phyloP scores from a whole-genome alignment of 2,329 filamentous ascomycete species.

The Neurospora sp. region DNA sequence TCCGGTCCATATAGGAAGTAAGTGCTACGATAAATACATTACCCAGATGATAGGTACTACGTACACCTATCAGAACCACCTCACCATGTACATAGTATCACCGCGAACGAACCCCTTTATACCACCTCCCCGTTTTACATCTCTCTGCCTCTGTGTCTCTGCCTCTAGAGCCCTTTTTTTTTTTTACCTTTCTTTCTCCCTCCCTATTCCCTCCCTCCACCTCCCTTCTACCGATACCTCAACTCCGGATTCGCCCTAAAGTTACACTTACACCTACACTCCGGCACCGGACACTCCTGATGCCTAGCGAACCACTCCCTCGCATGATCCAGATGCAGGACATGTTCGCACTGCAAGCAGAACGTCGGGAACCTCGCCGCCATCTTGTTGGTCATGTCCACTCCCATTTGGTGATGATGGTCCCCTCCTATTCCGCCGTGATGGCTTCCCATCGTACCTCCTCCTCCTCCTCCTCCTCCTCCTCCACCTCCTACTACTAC shows the following conservation, averaged over 20 bases:
- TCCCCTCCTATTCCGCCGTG: not conserved
- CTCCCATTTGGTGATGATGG: not conserved
- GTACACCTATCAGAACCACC: not conserved
- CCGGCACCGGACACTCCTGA: slow-evolving; percentile 57
- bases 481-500: slow-evolving; percentile 26
- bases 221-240: slow-evolving; percentile 33
- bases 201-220: slow-evolving; percentile 4
- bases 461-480: slow-evolving; percentile 35
- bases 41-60: not conserved
- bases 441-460: not conserved
- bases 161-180: not conserved
- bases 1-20: not conserved
- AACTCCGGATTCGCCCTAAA: slow-evolving; percentile 51
- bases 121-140: not conserved
- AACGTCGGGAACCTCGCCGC: slow-evolving; percentile 57
- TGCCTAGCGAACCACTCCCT: slow-evolving; percentile 57
- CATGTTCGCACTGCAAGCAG: slow-evolving; percentile 59
- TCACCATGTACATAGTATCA: too few relatives aligned
- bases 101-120: too few relatives aligned
- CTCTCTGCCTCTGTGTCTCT: not conserved
- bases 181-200: not conserved
- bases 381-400: slow-evolving; percentile 16
- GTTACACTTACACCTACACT: slow-evolving; percentile 57
- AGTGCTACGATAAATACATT: not conserved
- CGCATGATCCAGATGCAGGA: slow-evolving; percentile 58